Conservation (phyloP, 805 yeast genomes). For the Suhomyces pyralidae region DNA sequence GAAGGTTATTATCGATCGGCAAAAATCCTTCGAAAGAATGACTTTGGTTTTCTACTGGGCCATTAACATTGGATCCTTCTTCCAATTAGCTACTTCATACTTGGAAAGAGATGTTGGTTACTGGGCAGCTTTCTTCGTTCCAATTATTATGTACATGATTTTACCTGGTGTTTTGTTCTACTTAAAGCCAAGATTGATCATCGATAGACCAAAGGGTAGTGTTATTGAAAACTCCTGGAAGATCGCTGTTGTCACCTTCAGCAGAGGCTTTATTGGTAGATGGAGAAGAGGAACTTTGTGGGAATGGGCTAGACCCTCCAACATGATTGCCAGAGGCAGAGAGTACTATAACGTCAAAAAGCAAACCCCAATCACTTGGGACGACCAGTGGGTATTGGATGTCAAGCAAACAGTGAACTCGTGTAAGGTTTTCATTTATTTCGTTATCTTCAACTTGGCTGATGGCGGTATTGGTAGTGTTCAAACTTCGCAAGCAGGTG, state of each 20-base stretch:
- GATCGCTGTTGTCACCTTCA: constrained; percentile 40
- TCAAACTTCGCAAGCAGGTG: constrained; percentile 53
- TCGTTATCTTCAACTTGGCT: constrained; percentile 35
- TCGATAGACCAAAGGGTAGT: constrained; percentile 43
- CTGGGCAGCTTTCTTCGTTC: constrained; percentile 54
- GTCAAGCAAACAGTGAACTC: constrained; percentile 42
- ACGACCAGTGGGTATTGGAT: constrained; percentile 48
- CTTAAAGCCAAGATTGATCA: constrained; percentile 26
- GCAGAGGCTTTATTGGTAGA: constrained; percentile 44
- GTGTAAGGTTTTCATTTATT: constrained; percentile 46
- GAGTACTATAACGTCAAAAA: constrained; percentile 23
- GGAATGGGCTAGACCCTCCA: constrained; percentile 48
- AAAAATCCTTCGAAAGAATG: constrained; percentile 41
- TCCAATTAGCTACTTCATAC: constrained; percentile 51
- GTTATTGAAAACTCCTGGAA: constrained; percentile 43
- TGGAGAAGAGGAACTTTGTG: constrained; percentile 39
- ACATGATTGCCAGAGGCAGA: constrained; percentile 44
- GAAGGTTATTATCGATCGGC: constrained; percentile 55
- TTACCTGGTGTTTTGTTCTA: constrained; percentile 28
- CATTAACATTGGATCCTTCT: constrained; percentile 54
- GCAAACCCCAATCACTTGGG: constrained; percentile 27
- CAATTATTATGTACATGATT: constrained; percentile 31
- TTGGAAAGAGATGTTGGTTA: constrained; percentile 51
- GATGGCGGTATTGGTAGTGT: constrained; percentile 49
- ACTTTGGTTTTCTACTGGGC: constrained; percentile 51